Evolutionary conservation across 768 basidiomycete species (phyloP).

Genomic region (Suillus hirtellus): DNA sequence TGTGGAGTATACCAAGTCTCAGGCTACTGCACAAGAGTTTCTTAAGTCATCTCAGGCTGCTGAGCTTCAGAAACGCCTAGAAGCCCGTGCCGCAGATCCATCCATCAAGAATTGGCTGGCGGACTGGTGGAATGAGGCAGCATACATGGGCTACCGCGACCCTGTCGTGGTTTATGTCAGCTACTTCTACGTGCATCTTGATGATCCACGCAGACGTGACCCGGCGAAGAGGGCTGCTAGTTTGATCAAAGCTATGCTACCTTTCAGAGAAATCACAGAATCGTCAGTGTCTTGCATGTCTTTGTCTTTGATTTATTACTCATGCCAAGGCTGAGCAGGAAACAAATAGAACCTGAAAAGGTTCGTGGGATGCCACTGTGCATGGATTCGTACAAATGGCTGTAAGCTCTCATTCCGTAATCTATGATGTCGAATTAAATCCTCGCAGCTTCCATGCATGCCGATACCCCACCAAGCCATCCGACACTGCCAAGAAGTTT

Average conservation of each 20-base stretch:
- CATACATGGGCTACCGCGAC: conserved; percentile 87
- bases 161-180: conserved; percentile 90
- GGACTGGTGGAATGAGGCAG: conserved; percentile 97
- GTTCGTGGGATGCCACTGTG: conserved; percentile 75
- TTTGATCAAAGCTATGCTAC: conserved; percentile 80
- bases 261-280: conserved; percentile 83
- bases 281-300: conserved; percentile 46
- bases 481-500: conserved; percentile 84
- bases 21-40: conserved; percentile 64
- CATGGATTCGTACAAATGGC: conserved; percentile 95
- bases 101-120: conserved; percentile 78
- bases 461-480: conserved; percentile 82
- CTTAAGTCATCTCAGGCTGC: conserved; percentile 64
- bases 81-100: conserved; percentile 67
- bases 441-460: conserved; percentile 79
- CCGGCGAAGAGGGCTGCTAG: conserved; percentile 77
- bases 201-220: conserved; percentile 53
- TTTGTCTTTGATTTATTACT: conserved; percentile 9
- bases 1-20: conserved; percentile 59
- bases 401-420: conserved; percentile 46
- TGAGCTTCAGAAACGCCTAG: conserved; percentile 76
- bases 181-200: conserved; percentile 91
- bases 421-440: neutral
- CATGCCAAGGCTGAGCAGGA: conserved; percentile 37
- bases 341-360: conserved; percentile 86